phyloP scores from a whole-genome alignment of 768 basidiomycete species.

The Hortiboletus campestris region DNA sequence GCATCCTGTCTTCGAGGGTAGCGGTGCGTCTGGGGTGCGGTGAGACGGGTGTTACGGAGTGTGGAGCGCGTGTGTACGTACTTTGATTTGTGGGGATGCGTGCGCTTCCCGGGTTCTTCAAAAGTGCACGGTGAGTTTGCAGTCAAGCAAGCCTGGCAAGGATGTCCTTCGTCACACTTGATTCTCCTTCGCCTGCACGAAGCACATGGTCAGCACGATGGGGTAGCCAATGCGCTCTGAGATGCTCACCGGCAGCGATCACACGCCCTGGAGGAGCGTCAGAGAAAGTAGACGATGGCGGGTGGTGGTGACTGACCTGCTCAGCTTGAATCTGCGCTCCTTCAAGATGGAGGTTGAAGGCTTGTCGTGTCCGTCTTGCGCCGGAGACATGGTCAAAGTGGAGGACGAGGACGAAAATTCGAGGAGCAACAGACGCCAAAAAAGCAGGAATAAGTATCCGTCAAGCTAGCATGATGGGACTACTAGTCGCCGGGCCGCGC shows the following conservation, averaged over 20 bases:
- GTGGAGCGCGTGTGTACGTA: constrained; percentile 36
- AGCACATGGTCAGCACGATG: not conserved
- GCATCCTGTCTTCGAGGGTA: constrained; percentile 86
- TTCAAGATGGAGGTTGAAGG: constrained; percentile 55
- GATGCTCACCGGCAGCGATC: constrained; percentile 81
- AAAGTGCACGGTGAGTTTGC: constrained; percentile 82
- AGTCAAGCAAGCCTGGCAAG: constrained; percentile 84
- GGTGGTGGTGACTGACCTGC: constrained; percentile 51
- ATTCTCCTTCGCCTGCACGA: constrained; percentile 68
- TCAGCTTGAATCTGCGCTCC: constrained; percentile 84
- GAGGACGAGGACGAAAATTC: constrained; percentile 10
- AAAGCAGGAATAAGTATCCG: constrained; percentile 29
- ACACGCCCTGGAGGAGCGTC: constrained; percentile 60
- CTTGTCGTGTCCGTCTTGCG: constrained; percentile 42
- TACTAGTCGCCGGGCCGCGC: constrained; percentile 24
- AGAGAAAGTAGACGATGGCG: constrained; percentile 2
- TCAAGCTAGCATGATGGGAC: constrained; percentile 4
- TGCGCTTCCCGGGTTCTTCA: constrained; percentile 83
- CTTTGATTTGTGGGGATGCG: constrained; percentile 88
- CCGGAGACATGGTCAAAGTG: constrained; percentile 27
- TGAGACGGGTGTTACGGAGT: constrained; percentile 8
- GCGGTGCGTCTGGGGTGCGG: constrained; percentile 58
- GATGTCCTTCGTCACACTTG: constrained; percentile 87
- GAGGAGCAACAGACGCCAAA: not conserved
- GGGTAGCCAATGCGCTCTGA: not conserved